Evolutionary conservation across 352 stramenopile species (phyloP).

Genomic region (Globisporangium mamillatum): DNA sequence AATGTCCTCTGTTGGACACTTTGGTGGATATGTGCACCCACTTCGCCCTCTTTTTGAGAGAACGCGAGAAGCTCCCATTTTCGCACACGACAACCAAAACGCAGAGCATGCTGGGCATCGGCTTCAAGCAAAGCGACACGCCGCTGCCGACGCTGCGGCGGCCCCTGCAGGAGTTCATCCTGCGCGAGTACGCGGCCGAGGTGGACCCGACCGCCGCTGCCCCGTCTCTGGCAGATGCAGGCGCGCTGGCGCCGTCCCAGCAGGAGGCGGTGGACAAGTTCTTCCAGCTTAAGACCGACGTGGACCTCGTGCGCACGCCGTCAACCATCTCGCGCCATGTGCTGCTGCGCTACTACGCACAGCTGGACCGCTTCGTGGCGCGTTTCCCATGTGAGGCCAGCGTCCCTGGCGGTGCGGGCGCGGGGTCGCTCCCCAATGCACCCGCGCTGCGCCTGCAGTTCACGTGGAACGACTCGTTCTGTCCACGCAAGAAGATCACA

Average conservation of each 20-base stretch:
- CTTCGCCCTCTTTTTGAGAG: not conserved
- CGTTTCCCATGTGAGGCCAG: slow-evolving; percentile 53
- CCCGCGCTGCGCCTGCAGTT: slow-evolving; percentile 61
- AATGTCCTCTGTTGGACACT: not conserved
- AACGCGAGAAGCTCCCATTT: not conserved
- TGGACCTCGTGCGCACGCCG: slow-evolving; percentile 66
- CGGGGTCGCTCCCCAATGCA: slow-evolving; percentile 3
- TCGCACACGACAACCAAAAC: not conserved
- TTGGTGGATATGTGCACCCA: not conserved
- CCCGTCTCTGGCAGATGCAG: not conserved
- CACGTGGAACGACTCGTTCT: slow-evolving; percentile 91
- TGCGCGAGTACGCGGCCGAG: slow-evolving; percentile 58
- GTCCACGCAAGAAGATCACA: slow-evolving; percentile 78
- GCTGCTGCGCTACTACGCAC: slow-evolving; percentile 72
- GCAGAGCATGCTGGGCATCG: slow-evolving; percentile 58
- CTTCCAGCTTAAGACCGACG: slow-evolving; percentile 57
- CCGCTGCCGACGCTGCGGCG: slow-evolving; percentile 31
- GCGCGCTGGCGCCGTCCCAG: slow-evolving; percentile 19
- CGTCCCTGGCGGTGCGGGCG: slow-evolving; percentile 10
- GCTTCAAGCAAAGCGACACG: slow-evolving; percentile 76
- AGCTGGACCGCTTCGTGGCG: slow-evolving; percentile 59
- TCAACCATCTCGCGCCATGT: slow-evolving; percentile 65
- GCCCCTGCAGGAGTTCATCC: slow-evolving; percentile 64
- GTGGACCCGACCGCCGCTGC: not conserved
- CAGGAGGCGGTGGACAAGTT: slow-evolving; percentile 43